Base-by-base conservation (phyloP, 1,284 basidiomycete species). In the Salmacisia buchloeana region DNA sequence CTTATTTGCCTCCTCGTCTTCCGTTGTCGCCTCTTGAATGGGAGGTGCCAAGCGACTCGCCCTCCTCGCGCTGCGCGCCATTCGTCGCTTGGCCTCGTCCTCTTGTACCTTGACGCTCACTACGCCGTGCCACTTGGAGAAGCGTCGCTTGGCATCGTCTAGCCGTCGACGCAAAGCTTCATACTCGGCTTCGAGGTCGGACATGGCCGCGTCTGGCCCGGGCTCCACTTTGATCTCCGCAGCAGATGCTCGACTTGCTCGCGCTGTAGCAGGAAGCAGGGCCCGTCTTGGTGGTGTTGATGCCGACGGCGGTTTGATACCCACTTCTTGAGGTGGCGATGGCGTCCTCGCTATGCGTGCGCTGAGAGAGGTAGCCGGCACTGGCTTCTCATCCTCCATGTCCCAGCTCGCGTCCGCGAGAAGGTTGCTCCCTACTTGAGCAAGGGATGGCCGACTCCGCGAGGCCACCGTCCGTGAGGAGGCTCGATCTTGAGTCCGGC, bases 401-500 rank as follows among this genome's bases (percentile, higher is more conserved):
- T 52, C 46, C 46, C 46, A 52, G 46, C 46, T 52, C 18, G 46
- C 46, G 18, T 52, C 46, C 15, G 46, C 46, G 7, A 52, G 46
- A 13, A 52, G 27, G 7, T n/a, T n/a, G n/a, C n/a, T n/a, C n/a
- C n/a, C n/a, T n/a, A n/a, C n/a, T n/a, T n/a, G n/a, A n/a, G n/a
- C n/a, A n/a, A n/a, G n/a, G n/a, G n/a, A n/a, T n/a, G n/a, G n/a
- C n/a, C n/a, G n/a, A n/a, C n/a, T n/a, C n/a, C n/a, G n/a, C n/a
- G n/a, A n/a, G n/a, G n/a, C n/a, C n/a, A n/a, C n/a, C n/a, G n/a
- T n/a, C n/a, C n/a, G n/a, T n/a, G n/a, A n/a, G n/a, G n/a, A n/a
- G n/a, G n/a, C n/a, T n/a, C n/a, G n/a, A n/a, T n/a, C n/a, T n/a
- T n/a, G n/a, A n/a, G n/a, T n/a, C n/a, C n/a, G n/a, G n/a, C n/a